These are phyloP conservation scores for Dothistroma pini DNA, from an alignment of 2,329 filamentous ascomycete species.

Conservation along the genomic window DNA sequence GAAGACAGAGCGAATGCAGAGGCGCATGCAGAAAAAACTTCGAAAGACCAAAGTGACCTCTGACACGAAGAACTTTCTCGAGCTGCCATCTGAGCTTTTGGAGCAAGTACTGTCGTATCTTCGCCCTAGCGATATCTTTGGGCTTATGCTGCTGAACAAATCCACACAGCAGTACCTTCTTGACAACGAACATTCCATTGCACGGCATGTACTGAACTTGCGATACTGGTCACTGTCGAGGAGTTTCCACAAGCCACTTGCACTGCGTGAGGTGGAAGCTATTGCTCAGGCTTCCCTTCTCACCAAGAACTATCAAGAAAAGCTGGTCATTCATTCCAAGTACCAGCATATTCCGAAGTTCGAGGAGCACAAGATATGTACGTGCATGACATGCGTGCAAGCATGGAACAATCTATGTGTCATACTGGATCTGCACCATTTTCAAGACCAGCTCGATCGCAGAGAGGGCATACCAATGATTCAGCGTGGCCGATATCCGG, in stretches of 20 bases:
- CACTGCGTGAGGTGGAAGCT: conserved; percentile 37
- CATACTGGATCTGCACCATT: conserved; percentile 55
- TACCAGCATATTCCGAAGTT: conserved; percentile 52
- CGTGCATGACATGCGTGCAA: conserved; percentile 55
- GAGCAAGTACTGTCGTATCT: conserved; percentile 48
- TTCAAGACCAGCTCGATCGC: conserved; percentile 51
- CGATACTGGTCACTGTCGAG: conserved; percentile 51
- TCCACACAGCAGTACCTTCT: conserved; percentile 44
- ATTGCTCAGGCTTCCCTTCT: conserved; percentile 38
- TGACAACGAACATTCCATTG: conserved; percentile 44
- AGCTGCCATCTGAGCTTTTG: conserved; percentile 54
- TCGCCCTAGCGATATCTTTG: conserved; percentile 51
- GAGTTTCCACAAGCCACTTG: conserved; percentile 52
- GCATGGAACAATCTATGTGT: conserved; percentile 56
- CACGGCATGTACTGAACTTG: conserved; percentile 41
- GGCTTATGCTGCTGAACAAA: conserved; percentile 43
- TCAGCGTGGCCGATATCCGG: conserved; percentile 44
- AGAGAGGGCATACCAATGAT: conserved; percentile 53
- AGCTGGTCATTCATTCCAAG: conserved; percentile 47
- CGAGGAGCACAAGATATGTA: conserved; percentile 50
- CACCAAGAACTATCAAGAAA: conserved; percentile 41
- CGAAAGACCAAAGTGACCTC: conserved; percentile 34
- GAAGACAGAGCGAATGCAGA: conserved; percentile 48
- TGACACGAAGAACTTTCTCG: conserved; percentile 38
- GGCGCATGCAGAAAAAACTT: conserved; percentile 41